Evolutionary conservation across 352 stramenopile species (phyloP).

Genomic region (Phytophthora agathidicida): DNA sequence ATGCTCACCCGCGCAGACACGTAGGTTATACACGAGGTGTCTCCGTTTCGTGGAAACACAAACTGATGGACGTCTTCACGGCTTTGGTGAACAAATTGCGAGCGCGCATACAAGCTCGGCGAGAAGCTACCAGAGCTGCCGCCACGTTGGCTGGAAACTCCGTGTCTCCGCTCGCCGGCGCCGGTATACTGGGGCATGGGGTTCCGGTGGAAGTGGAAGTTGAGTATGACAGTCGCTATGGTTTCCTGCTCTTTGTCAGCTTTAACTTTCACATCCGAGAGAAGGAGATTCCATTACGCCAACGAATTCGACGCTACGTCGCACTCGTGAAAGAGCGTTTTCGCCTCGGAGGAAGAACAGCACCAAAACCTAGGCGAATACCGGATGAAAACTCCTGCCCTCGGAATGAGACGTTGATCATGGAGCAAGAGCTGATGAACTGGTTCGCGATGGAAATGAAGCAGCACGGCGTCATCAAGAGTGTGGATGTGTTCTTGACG

Average conservation of each 20-base stretch:
- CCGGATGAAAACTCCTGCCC: too few relatives aligned
- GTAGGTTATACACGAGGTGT: constrained; percentile 14
- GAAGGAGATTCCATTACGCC: constrained; percentile 14
- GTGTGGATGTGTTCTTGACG: too few relatives aligned
- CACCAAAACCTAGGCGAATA: too few relatives aligned
- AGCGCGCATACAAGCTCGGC: constrained; percentile 1
- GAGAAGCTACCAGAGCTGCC: not conserved
- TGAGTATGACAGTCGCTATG: constrained; percentile 61
- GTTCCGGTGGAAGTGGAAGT: constrained; percentile 81
- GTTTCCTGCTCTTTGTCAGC: constrained; percentile 55
- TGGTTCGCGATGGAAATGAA: constrained; percentile 59
- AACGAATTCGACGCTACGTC: constrained; percentile 1
- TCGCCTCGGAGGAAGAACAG: constrained; percentile 11
- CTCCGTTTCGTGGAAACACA: constrained; percentile 33
- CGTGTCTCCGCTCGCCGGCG: constrained; percentile 21
- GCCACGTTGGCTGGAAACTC: constrained; percentile 23
- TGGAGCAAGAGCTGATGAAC: constrained; percentile 47
- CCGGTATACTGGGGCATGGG: constrained; percentile 27
- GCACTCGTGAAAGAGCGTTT: constrained; percentile 22
- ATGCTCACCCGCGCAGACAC: constrained; percentile 25
- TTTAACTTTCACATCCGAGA: constrained; percentile 52
- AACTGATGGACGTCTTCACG: constrained; percentile 26
- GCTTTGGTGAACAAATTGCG: constrained; percentile 19
- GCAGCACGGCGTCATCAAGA: constrained; percentile 51
- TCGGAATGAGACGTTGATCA: constrained; percentile 31